phyloP scores from a whole-genome alignment of 768 basidiomycete genomes.

The Chlorophyllum brunneum region DNA sequence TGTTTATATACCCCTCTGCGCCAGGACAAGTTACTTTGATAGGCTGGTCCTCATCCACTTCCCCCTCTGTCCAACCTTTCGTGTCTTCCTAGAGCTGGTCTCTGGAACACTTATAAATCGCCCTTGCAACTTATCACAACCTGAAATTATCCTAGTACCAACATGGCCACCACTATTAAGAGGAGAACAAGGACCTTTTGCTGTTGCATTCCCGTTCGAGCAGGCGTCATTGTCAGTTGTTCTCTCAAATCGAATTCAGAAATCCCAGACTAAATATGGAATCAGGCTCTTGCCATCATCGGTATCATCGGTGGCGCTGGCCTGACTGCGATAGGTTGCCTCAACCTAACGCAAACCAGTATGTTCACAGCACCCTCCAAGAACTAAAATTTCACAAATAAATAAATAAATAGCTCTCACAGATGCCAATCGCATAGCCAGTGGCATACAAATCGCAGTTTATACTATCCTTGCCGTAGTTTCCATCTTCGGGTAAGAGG shows the following conservation, averaged over 20 bases:
- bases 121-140: conserved; percentile 17
- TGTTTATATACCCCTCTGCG: conserved; percentile 30
- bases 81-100: conserved; percentile 26
- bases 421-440: conserved; percentile 35
- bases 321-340: conserved; percentile 35
- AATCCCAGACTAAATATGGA: not conserved
- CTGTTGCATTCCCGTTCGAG: conserved; percentile 47
- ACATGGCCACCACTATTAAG: conserved; percentile 13
- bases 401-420: not conserved
- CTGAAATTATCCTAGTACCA: conserved; percentile 8
- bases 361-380: conserved; percentile 1
- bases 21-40: conserved; percentile 21
- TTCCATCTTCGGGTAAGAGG: conserved; percentile 40
- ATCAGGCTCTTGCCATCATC: conserved; percentile 38
- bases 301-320: conserved; percentile 40
- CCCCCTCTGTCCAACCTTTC: conserved; percentile 9
- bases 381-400: not conserved
- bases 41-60: conserved; percentile 45
- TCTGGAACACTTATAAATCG: conserved; percentile 18
- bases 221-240: conserved; percentile 40
- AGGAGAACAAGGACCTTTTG: conserved; percentile 44
- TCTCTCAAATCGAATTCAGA: not conserved
- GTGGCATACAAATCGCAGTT: conserved; percentile 37
- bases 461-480: conserved; percentile 39
- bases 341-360: conserved; percentile 30